phyloP scores from a whole-genome alignment of 345 rosid species.

The Acer yangbiense region DNA sequence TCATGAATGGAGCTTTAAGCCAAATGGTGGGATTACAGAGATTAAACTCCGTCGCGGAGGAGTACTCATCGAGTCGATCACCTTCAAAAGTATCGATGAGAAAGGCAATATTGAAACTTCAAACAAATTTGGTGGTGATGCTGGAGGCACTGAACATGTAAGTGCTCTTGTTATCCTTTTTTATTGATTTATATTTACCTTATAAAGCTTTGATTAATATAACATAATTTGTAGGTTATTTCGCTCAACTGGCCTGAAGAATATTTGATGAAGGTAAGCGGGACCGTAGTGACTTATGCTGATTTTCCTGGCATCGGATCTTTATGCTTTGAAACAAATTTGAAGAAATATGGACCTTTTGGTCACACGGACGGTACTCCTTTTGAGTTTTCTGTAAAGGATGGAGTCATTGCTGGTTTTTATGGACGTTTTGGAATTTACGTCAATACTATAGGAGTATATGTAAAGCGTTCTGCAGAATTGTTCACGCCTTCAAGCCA shows the following conservation, averaged over 20 bases:
- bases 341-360: background rate
- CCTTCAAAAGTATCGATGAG: background rate
- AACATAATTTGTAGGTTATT: background rate
- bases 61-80: background rate
- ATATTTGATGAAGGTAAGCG: background rate
- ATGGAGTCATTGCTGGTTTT: background rate
- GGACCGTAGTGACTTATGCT: background rate
- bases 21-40: constrained; percentile 4
- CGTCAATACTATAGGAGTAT: background rate
- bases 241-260: background rate
- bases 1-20: background rate
- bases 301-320: background rate
- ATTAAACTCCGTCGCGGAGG: background rate
- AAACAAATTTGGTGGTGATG: background rate
- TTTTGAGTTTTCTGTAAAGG: background rate
- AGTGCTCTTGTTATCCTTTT: background rate
- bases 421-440: background rate
- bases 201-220: background rate
- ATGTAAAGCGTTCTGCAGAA: background rate
- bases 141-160: background rate
- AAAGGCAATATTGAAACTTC: background rate
- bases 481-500: background rate
- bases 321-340: background rate
- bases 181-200: too few species aligned
- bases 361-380: background rate